Base-by-base conservation (phyloP, 2,329 filamentous ascomycete genomes). In the Phyllosticta capitalensis region DNA sequence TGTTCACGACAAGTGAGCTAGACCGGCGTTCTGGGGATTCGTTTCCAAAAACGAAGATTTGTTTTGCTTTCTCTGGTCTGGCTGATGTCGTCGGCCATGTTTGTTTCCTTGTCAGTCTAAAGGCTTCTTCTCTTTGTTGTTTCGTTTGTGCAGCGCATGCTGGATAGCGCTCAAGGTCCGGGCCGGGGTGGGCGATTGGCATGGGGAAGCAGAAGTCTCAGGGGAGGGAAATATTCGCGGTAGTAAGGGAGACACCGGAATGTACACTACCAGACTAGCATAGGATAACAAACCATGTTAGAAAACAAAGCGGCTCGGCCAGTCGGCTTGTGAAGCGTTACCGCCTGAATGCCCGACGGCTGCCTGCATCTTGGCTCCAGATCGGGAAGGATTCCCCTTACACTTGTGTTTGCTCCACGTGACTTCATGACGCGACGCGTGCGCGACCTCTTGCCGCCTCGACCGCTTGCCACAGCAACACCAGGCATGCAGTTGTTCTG, bases 11-110 rank as follows among this genome's bases (percentile, higher is more conserved):
- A 55, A 38, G 54, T n/a, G 52, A 45, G 28, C 26, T 59, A 59
- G 57, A 59, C 57, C 50, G 57, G 57, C 48, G 57, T 59, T 59
- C 33, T 52, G 45, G 52, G 57, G 52, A 45, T 24, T 59, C 10
- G 2, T 54, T 54, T 54, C 52, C 51, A 55, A 59, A 59, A 59
- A 59, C 52, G 54, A 55, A 52, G 51, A 38, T 52, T 59, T 59
- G n/a, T 55, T 33, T 54, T 54, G 33, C 12, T 51, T 58, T 54
- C 51, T 50, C 49, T 58, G 22, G 56, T 17, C 9, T 14, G 30
- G 17, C 30, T 38, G 30, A 38, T 17, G 10, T 14, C 5, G 30
- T 38, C 30, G 30, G 30, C 30, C 30, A 2, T 38, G 30, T 12
- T 38, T 33, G 12, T 38, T 10, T 38, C 10, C 17, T 38, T 14